These are phyloP conservation scores for Neurospora sp. DNA, from an alignment of 495 filamentous ascomycete genomes.

Conservation along the genomic window DNA sequence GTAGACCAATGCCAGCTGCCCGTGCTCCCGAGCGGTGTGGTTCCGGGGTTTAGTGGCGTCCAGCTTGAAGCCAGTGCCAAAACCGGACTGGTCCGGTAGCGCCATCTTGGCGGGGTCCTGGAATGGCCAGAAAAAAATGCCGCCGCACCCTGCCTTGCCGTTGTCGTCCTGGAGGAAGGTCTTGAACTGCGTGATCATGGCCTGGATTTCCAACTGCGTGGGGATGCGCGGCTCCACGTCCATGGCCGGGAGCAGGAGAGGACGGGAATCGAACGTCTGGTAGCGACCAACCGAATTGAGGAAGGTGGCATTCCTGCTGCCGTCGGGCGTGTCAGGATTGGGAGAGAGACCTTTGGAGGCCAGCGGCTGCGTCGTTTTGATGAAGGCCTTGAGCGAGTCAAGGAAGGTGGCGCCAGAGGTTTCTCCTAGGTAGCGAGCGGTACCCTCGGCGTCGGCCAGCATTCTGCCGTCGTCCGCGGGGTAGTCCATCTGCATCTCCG, in stretches of 20 bases:
- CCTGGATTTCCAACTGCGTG: conserved; percentile 11
- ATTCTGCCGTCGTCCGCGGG: conserved; percentile 17
- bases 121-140: conserved; percentile 29
- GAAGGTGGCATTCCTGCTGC: conserved; percentile 8
- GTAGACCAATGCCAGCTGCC: conserved; percentile 22
- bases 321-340: not conserved
- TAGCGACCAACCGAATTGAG: conserved; percentile 23
- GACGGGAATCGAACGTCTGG: conserved; percentile 31
- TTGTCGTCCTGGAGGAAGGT: conserved; percentile 24
- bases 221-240: conserved; percentile 19
- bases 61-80: not conserved
- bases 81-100: not conserved
- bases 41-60: not conserved
- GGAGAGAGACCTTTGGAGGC: conserved; percentile 2
- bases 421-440: conserved; percentile 24
- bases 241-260: conserved; percentile 13
- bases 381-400: conserved; percentile 27
- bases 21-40: not conserved
- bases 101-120: conserved; percentile 6
- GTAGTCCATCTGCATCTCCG: conserved; percentile 2
- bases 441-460: conserved; percentile 25
- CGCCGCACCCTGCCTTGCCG: conserved; percentile 17
- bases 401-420: conserved; percentile 31
- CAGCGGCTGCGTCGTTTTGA: conserved; percentile 14
- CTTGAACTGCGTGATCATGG: conserved; percentile 15